Base-by-base conservation (phyloP, 208 protist species). In the Crithidia acanthocephali region DNA sequence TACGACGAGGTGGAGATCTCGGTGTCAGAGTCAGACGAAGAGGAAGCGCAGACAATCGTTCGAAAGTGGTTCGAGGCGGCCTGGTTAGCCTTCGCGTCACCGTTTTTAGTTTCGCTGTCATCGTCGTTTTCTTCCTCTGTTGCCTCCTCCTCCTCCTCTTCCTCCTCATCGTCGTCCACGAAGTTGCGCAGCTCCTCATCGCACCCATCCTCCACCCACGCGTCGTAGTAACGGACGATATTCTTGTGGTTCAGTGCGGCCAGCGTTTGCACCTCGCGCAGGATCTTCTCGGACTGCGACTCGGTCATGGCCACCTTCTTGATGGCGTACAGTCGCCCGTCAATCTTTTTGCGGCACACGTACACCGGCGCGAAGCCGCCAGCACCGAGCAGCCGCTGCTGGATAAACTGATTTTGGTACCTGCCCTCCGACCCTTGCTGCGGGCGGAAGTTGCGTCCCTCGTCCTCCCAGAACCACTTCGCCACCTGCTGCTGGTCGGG, bases 221-320 rank as follows among this genome's bases (percentile, higher is more conserved):
- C 91, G 74, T 96, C 87, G 65, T 94, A 96, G 75, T 96, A 96
- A 30, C 91, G 88, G 13, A 96, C 91, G 62, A 96, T 88, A 66
- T 93, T 87, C 56, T 84, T 87, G 73, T 96, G 88, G 66, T 86
- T 92, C 5, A 96, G 76, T 18, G 83, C 68, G 0, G 91, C 83
- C 44, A 96, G 68, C 50, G 86, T 96, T 56, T 92, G 80, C 42
- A 96, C 91, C 52, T 96, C 91, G 28, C 88, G 74, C 55, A 93
- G 57, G 0, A 87, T 79, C 47, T 85, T 88, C 30, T 84, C 80
- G 16, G 82, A 83, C 50, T 91, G 79, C 58, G 85, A 65, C 22
- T 56, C 82, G n/a, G 68, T 76, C 80, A 94, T 92, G 27, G 78
- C 76, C 30, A 96, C 86, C 72, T 94, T 94, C 48, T 96, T 96